These are phyloP conservation scores for Penicilliopsis zonata DNA, from an alignment of 495 filamentous ascomycete genomes.

Conservation along the genomic window DNA sequence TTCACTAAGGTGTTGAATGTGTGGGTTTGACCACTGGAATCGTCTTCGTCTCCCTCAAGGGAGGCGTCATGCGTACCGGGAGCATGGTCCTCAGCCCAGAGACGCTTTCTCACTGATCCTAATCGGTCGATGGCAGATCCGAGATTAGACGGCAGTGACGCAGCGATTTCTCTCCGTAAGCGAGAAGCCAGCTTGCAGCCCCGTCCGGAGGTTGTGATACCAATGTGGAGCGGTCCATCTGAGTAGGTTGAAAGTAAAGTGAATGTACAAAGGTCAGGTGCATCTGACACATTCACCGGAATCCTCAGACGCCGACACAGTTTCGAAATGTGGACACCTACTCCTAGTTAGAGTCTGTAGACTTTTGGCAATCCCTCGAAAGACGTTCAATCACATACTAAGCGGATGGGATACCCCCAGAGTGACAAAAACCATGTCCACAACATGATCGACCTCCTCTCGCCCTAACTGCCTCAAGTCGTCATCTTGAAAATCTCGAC, in stretches of 20 bases:
- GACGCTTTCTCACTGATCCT: conserved; percentile 60
- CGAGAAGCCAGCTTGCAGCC: conserved; percentile 90
- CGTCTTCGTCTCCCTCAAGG: conserved; percentile 61
- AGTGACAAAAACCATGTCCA: conserved; percentile 90
- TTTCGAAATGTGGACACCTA: conserved; percentile 56
- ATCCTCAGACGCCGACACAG: conserved; percentile 72
- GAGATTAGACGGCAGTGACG: conserved; percentile 66
- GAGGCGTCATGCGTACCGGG: conserved; percentile 30
- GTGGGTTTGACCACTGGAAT: conserved; percentile 69
- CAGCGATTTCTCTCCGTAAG: conserved; percentile 78
- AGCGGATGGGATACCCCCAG: conserved; percentile 38
- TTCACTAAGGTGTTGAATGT: conserved; percentile 74
- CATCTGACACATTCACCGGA: conserved; percentile 85
- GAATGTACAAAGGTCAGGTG: conserved; percentile 81
- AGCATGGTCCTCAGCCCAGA: conserved; percentile 69
- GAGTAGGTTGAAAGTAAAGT: conserved; percentile 76
- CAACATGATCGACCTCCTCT: conserved; percentile 62
- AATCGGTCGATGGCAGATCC: conserved; percentile 69
- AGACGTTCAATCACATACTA: conserved; percentile 22
- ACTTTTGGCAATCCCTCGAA: no score
- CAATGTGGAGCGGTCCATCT: conserved; percentile 88
- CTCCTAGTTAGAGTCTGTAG: no score
- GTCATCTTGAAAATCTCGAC: conserved; percentile 55
- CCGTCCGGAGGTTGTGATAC: conserved; percentile 88
- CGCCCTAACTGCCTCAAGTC: conserved; percentile 69